Conservation (phyloP, 2,329 filamentous ascomycete genomes). For the Elsinoe ampelina region DNA sequence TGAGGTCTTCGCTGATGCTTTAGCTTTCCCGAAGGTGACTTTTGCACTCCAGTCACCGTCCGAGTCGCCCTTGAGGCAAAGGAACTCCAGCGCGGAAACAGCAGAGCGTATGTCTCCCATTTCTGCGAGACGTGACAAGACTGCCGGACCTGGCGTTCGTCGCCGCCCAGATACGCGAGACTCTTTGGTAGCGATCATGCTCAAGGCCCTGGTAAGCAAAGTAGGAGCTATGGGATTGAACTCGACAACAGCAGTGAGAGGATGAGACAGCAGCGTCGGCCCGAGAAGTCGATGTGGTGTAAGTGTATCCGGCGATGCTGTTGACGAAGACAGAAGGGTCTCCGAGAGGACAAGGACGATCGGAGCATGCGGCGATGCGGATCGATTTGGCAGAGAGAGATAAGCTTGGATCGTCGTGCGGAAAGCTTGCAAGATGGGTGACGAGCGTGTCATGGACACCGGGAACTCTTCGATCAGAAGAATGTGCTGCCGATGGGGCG, state of each 20-base stretch:
- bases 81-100: slow-evolving; percentile 83
- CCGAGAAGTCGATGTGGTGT: slow-evolving; percentile 86
- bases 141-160: slow-evolving; percentile 65
- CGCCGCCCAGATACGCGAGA: slow-evolving; percentile 65
- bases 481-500: slow-evolving; percentile 30
- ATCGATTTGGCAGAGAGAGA: slow-evolving; percentile 45
- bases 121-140: slow-evolving; percentile 71
- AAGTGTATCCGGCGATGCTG: slow-evolving; percentile 78
- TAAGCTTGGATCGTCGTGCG: slow-evolving; percentile 66
- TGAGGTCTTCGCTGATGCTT: slow-evolving; percentile 50
- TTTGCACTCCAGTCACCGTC: slow-evolving; percentile 66
- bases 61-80: slow-evolving; percentile 75
- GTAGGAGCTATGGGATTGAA: slow-evolving; percentile 91
- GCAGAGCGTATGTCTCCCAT: slow-evolving; percentile 88
- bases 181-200: slow-evolving; percentile 75
- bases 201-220: slow-evolving; percentile 73
- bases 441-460: slow-evolving; percentile 39
- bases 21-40: slow-evolving; percentile 60
- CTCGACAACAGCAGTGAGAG: slow-evolving; percentile 69
- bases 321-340: slow-evolving; percentile 74
- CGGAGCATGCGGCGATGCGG: slow-evolving; percentile 36
- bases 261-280: slow-evolving; percentile 73
- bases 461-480: slow-evolving; percentile 44
- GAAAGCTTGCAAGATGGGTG: slow-evolving; percentile 43
- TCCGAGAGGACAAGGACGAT: slow-evolving; percentile 88